Base-by-base conservation (phyloP, 805 yeast species). In the Wickerhamomyces chaumierensis region DNA sequence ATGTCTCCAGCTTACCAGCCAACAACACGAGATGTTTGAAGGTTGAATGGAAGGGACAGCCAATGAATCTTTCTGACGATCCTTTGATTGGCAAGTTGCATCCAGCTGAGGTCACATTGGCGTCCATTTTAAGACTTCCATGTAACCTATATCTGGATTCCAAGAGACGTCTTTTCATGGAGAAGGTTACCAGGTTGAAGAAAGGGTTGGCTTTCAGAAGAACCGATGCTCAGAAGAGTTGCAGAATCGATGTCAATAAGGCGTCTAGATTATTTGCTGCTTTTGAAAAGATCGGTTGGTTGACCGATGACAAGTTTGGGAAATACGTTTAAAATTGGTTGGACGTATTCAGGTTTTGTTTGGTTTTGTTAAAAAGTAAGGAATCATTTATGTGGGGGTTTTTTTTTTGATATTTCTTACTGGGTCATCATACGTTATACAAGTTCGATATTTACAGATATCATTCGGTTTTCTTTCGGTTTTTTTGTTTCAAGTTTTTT, bases 41-140 rank as follows among this genome's bases (percentile, higher is more conserved):
- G 55, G 83, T 94, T 28, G 97, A 90, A 58, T 90, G 98, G 98
- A 90, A 88, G 63, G 98, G 97, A 11, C 94, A 87, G 51, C 94
- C 96, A 29, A 87, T 90, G 96, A 94, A 84, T 58, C 69, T 90
- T 40, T 68, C 80, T 15, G 52, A 60, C 25, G 97, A 92, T 60
- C 94, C 95, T 17, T 70, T 84, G 48, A 60, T 71, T 37, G 62
- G 63, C 35, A 71, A 78, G 49, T 68, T 92, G 47, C 96, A 90
- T 60, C 96, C 96, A 1, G 95, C 96, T 4, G 98, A 90, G 61
- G 71, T 81, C 14, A 68, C 72, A 33, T 67, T 90, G 44, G 96
- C 97, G 4, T 81, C 94, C 15, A 81, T 80, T n/a, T 68, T 90
- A 53, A 72, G 98, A 56, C 68, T 90, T 47, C 95, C 96, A 9